Percentiles rank a stretch among this genome's conserved stretches.
phyloP scores from a whole-genome alignment of 2,329 filamentous ascomycete species.

The Hypoxylon sp. region DNA sequence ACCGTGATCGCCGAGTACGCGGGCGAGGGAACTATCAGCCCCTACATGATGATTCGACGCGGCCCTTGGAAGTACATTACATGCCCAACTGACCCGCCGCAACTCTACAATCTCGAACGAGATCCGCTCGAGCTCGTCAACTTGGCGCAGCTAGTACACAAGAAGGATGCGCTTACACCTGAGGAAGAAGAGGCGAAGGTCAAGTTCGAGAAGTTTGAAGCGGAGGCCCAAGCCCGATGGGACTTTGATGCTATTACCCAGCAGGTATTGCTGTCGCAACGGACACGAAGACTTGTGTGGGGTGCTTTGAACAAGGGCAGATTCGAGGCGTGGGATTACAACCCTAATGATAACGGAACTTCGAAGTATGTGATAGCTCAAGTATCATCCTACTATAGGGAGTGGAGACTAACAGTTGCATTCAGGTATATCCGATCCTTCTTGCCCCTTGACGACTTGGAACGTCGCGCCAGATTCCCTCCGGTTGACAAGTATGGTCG shows the following conservation, averaged over 20 bases:
- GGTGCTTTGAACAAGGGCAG: slow-evolving; percentile 81
- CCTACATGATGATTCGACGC: slow-evolving; percentile 93
- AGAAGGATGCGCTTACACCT: slow-evolving; percentile 57
- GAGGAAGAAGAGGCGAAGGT: slow-evolving; percentile 64
- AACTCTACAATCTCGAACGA: slow-evolving; percentile 82
- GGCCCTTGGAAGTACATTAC: slow-evolving; percentile 92
- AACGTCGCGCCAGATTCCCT: slow-evolving; percentile 81
- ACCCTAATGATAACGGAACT: slow-evolving; percentile 78
- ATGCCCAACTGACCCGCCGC: slow-evolving; percentile 85
- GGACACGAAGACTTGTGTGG: slow-evolving; percentile 84
- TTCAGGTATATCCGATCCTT: slow-evolving; percentile 86
- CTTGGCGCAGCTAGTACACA: slow-evolving; percentile 66
- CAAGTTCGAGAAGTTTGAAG: slow-evolving; percentile 76
- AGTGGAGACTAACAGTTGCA: slow-evolving; percentile 46
- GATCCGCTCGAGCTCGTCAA: slow-evolving; percentile 87
- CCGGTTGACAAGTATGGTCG: slow-evolving; percentile 70
- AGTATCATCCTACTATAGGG: slow-evolving; percentile 50
- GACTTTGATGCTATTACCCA: slow-evolving; percentile 83
- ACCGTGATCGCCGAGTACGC: slow-evolving; percentile 97
- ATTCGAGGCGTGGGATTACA: slow-evolving; percentile 88
- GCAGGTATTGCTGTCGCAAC: slow-evolving; percentile 82
- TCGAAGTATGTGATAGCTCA: slow-evolving; percentile 66
- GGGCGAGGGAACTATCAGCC: slow-evolving; percentile 89
- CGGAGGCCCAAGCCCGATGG: slow-evolving; percentile 83
- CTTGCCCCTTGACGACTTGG: slow-evolving; percentile 84